Base-by-base conservation (phyloP, 176 grass and related monocot species). In the Musa schizocarpa region DNA sequence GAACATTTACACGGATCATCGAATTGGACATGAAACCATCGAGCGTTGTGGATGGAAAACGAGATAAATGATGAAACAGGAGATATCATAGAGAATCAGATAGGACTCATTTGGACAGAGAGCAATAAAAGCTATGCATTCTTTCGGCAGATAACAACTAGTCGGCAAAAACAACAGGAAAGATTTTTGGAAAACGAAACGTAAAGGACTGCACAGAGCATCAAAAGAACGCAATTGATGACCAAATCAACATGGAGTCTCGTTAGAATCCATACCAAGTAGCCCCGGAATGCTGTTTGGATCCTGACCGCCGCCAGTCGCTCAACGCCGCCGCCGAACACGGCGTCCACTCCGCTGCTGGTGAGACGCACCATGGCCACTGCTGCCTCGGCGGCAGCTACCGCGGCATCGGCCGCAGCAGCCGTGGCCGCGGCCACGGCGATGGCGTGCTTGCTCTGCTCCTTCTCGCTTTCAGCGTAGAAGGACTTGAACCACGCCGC, bases 401-500 rank as follows among this genome's bases (percentile, higher is more conserved):
- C 78, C 9, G 92, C 92, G 2, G 89, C 89, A 71, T 96, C 92
- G 0, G 92, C 92, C 0, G 92, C 92, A 0, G 72, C 87, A 0
- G 92, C 89, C 0, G 89, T 90, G 17, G 93, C 93, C 27, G 93
- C 89, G 0, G 87, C 89, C 0, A 90, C 85, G 0, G 93, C 87
- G 78, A 97, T 93, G 64, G 88, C 90, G 54, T 93, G 87, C 90
- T 89, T 93, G 90, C 83, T 97, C 86, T 93, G 88, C 80, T 88
- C 86, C 79, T 85, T 75, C 53, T 81, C 83, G 1, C 53, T 88
- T 6, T 86, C 83, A 17, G 62, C 69, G 76, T 93, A 97, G 25
- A 96, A 3, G 9, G 90, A 93, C 77, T 69, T 85, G 52, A 91
- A 82, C 90, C 86, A 98, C n/a, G 82, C 90, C 0, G 77, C 78